A percentile compares a stretch with the other conserved stretches of the same genome.
Evolutionary conservation across 2,329 filamentous ascomycete species (phyloP).

Genomic region (Penicillium olsonii): DNA sequence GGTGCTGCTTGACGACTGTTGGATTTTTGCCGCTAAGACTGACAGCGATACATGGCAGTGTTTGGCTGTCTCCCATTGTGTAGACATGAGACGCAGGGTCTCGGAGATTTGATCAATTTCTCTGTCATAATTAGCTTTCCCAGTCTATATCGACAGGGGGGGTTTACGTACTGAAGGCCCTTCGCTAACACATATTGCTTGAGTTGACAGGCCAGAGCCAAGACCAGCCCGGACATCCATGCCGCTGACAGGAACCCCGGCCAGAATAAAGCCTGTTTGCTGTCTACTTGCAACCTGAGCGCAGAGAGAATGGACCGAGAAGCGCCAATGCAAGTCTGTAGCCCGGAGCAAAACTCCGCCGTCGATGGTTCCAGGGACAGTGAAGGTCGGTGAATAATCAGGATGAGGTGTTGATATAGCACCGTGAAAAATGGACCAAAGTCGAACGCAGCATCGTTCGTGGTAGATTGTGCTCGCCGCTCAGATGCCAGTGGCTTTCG

Average conservation of each 20-base stretch:
- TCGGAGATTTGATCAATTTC: constrained; percentile 38
- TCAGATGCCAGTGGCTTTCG: constrained; percentile 9
- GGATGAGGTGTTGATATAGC: constrained; percentile 44
- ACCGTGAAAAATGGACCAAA: constrained; percentile 44
- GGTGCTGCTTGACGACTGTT: constrained; percentile 9
- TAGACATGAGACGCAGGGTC: constrained; percentile 38
- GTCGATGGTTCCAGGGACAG: constrained; percentile 41
- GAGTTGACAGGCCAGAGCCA: constrained; percentile 45
- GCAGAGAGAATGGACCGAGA: constrained; percentile 41
- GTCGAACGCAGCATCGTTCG: constrained; percentile 27
- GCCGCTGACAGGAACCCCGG: constrained; percentile 42
- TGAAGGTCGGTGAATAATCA: constrained; percentile 42
- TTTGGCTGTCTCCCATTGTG: constrained; percentile 43
- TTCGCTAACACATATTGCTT: constrained; percentile 40
- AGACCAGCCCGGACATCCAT: constrained; percentile 45
- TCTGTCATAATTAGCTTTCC: constrained; percentile 19
- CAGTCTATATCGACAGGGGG: no score
- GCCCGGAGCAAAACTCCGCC: constrained; percentile 42
- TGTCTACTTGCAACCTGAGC: constrained; percentile 34
- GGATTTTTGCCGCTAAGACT: constrained; percentile 36
- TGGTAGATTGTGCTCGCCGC: not conserved
- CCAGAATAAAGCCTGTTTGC: constrained; percentile 40
- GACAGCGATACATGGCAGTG: constrained; percentile 41
- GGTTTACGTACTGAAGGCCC: constrained; percentile 32
- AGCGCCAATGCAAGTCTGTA: constrained; percentile 45